phyloP scores from a whole-genome alignment of 306 rosid genomes.

The barrel medic (Medicago truncatula) region MtrunA17r5.0-ANR NC_053045.1:25771001-25771500 shows the following conservation, averaged over 20 bases:
- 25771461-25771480: constrained; percentile 62
- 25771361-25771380: constrained; percentile 50
- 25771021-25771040: constrained; percentile 75
- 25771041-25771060: constrained; percentile 92
- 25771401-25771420: constrained; percentile 79
- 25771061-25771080: constrained; percentile 92
- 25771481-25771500: constrained; percentile 38
- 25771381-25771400: constrained; percentile 88
- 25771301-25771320: constrained; percentile 75
- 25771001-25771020: constrained; percentile 72
- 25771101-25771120: constrained; percentile 98
- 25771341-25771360: constrained; percentile 82
- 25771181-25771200: constrained; percentile 46
- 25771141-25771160: constrained; percentile 96
- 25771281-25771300: constrained; percentile 88
- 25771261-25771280: constrained; percentile 93
- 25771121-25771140: constrained; percentile 97
- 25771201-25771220: constrained; percentile 49
- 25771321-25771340: constrained; percentile 79
- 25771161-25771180: constrained; percentile 52
- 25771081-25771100: constrained; percentile 70
- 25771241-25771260: constrained; percentile 80
- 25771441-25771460: constrained; percentile 88
- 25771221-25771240: constrained; percentile 52
- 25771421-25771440: constrained; percentile 76